Conservation (phyloP, 768 basidiomycete species). For the Erythrobasidium yunnanense region DNA sequence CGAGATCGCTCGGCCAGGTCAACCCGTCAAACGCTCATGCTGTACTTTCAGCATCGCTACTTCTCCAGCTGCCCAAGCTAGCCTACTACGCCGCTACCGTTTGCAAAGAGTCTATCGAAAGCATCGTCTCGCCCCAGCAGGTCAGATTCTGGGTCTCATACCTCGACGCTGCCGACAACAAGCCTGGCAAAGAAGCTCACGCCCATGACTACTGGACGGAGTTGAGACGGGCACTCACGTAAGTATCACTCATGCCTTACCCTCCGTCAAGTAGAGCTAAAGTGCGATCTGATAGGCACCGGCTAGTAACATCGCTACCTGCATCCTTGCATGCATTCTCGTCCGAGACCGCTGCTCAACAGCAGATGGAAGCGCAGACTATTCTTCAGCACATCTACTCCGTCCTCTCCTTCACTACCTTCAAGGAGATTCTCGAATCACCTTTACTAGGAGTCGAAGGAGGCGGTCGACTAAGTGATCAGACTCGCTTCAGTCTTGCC, state of each 20-base stretch:
- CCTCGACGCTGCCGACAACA: background rate
- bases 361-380: conserved; percentile 16
- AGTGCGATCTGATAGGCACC: background rate
- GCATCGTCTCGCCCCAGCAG: background rate
- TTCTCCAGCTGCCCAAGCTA: conserved; percentile 24
- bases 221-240: background rate
- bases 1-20: conserved; percentile 1
- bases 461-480: conserved; percentile 5
- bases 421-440: conserved; percentile 27
- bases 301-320: background rate
- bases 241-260: background rate
- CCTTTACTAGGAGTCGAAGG: background rate
- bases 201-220: background rate
- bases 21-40: conserved; percentile 5
- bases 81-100: conserved; percentile 18
- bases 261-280: background rate
- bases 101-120: conserved; percentile 12
- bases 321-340: background rate
- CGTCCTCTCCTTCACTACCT: conserved; percentile 19
- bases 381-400: conserved; percentile 25
- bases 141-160: conserved; percentile 25
- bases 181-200: background rate
- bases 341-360: background rate
- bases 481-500: conserved; percentile 24
- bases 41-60: conserved; percentile 15